Conservation (phyloP, 306 rosid species). For the Gastrolobium villosum region DNA sequence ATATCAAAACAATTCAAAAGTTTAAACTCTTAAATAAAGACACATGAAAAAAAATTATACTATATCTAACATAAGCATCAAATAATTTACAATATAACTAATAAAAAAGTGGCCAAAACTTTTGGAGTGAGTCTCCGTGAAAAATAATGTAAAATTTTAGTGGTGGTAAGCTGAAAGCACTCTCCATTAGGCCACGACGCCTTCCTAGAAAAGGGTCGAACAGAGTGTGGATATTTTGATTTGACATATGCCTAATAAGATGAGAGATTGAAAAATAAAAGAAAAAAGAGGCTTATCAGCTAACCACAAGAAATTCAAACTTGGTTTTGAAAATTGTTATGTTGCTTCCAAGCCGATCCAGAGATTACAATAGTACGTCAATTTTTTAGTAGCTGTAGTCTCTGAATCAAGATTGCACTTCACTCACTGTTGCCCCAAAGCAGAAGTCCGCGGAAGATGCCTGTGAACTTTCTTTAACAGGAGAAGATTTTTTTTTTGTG, state of each 20-base stretch:
- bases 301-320: neutral
- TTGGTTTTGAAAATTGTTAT: neutral
- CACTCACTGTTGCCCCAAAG: neutral
- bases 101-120: no score
- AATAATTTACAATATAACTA: no score
- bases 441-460: slow-evolving; percentile 36
- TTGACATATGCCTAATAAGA: slow-evolving; percentile 29
- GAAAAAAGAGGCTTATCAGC: neutral
- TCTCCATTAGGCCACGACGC: neutral
- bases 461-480: slow-evolving; percentile 3
- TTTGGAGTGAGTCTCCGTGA: neutral
- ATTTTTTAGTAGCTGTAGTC: neutral
- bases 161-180: neutral
- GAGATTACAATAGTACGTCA: neutral
- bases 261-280: neutral
- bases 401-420: neutral
- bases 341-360: neutral
- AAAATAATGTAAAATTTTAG: neutral
- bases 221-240: slow-evolving; percentile 1
- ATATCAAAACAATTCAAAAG: no score
- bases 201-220: slow-evolving; percentile 39
- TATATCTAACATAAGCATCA: no score
- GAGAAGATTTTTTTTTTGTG: no score
- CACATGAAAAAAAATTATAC: no score
- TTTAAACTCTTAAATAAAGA: no score